These are phyloP conservation scores for Spencermartinsiella ligniputridi DNA, from an alignment of 1,139 yeast genomes.

Conservation along the genomic window DNA sequence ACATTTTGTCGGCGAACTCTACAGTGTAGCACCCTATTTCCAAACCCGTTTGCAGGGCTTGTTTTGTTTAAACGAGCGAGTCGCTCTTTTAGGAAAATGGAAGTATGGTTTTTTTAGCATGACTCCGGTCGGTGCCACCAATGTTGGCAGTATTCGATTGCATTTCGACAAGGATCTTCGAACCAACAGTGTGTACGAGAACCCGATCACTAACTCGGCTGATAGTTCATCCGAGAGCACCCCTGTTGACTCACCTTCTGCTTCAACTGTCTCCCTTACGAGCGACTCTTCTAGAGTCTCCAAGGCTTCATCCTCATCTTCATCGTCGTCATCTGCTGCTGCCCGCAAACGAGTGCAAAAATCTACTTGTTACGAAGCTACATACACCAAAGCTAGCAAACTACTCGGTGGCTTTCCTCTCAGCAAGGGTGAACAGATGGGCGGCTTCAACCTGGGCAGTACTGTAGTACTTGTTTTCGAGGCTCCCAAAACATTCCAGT, in stretches of 20 bases:
- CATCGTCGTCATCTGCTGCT: slow-evolving; percentile 9
- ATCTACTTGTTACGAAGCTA: slow-evolving; percentile 91
- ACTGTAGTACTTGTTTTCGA: slow-evolving; percentile 95
- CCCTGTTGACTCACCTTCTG: neutral
- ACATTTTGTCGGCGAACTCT: slow-evolving; percentile 93
- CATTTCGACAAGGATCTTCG: slow-evolving; percentile 88
- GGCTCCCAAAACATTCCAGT: slow-evolving; percentile 77
- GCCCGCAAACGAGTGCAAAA: slow-evolving; percentile 42
- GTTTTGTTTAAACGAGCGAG: slow-evolving; percentile 91
- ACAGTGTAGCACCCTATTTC: slow-evolving; percentile 95
- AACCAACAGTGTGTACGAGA: slow-evolving; percentile 71
- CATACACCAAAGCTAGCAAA: slow-evolving; percentile 74
- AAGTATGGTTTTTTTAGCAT: slow-evolving; percentile 94
- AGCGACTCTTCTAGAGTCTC: slow-evolving; percentile 5
- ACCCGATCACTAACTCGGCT: slow-evolving; percentile 18
- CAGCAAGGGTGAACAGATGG: slow-evolving; percentile 90
- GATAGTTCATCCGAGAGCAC: neutral
- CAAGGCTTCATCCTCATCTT: slow-evolving; percentile 1
- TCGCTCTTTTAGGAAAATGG: slow-evolving; percentile 93
- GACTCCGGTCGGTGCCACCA: slow-evolving; percentile 99
- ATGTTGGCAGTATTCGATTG: slow-evolving; percentile 90
- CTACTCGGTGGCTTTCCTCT: slow-evolving; percentile 87
- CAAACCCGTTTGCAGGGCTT: slow-evolving; percentile 82
- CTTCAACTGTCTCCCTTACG: slow-evolving; percentile 3
- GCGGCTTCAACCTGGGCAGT: slow-evolving; percentile 93